Evolutionary conservation across 768 basidiomycete species (phyloP), one percentile per base, ranked within the genome.

Genomic region (Pleurotus giganteus): DNA sequence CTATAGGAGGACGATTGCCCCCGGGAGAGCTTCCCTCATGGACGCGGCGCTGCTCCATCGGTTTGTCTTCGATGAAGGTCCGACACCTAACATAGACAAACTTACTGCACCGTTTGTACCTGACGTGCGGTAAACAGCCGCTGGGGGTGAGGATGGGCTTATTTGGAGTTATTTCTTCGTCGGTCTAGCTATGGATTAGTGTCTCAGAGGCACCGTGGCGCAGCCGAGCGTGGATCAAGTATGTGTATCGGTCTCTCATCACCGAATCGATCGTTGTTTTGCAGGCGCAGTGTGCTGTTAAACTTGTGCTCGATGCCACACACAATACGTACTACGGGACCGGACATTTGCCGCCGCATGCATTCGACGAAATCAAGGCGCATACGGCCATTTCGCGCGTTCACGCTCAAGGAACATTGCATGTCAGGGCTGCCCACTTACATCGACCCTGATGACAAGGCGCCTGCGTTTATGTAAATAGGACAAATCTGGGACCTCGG

Each of bases 401-500:
- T 34, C 21, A n/a, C 24, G 47, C 34, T 24, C 26, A 5, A 37
- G 44, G 44, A 51, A 37, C 34, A 51, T 37, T 36, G 32, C 11
- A 37, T 34, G 49, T 51, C 26, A 47, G 26, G 46, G 31, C 34
- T 24, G 28, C 13, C 1, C 31, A 34, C 15, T 21, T 13, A 29
- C 32, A 36, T 24, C 15, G 26, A 24, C 34, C 12, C 13, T 37
- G 28, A 31, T n/a, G 47, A 11, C 34, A 32, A 50, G 31, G 47
- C 47, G 47, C 47, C 31, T 17, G 15, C 19, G 12, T 50, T 50
- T 50, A 50, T 50, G 47, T 50, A 50, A 50, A 50, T 31, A 36
- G 29, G 47, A 36, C 29, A 50, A 46, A 21, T 46, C 31, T 50
- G 47, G 47, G 32, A 50, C 47, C 49, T 51, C 49, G 49, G 49